A percentile compares a stretch with the other conserved stretches of the same genome.
These are phyloP conservation scores for Collariella sp. DNA, from an alignment of 495 filamentous ascomycete species.

Conservation along the genomic window DNA sequence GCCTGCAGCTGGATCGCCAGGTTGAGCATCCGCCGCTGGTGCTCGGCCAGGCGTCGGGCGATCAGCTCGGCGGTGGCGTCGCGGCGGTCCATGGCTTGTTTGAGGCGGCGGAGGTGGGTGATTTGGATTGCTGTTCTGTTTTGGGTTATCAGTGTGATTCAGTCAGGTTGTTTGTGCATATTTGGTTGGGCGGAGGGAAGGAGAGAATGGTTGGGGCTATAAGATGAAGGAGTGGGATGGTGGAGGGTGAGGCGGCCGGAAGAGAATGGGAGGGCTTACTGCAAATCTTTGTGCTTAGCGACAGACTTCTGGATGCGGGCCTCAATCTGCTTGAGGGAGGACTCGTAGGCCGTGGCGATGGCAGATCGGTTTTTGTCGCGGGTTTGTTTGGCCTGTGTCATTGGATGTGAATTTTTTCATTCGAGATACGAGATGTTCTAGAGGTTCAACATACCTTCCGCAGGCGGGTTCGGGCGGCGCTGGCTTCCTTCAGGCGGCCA, in stretches of 20 bases:
- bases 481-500: constrained; percentile 13
- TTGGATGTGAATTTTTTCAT: not conserved
- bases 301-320: constrained; percentile 15
- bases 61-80: constrained; percentile 16
- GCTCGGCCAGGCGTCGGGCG: constrained; percentile 14
- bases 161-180: not conserved
- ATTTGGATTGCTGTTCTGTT: not conserved
- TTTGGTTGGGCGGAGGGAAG: not conserved
- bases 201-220: not conserved
- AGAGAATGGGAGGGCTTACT: constrained; percentile 8
- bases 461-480: constrained; percentile 15
- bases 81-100: constrained; percentile 19
- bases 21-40: constrained; percentile 18
- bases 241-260: not conserved
- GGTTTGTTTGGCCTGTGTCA: constrained; percentile 13
- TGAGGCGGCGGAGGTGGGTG: constrained; percentile 3
- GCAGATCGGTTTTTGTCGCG: constrained; percentile 20
- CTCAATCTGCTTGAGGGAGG: constrained; percentile 9
- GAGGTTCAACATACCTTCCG: constrained; percentile 6
- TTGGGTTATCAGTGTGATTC: not conserved
- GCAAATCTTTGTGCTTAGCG: constrained; percentile 13
- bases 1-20: constrained; percentile 19
- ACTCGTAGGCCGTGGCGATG: constrained; percentile 9
- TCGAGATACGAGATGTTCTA: not conserved
- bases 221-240: not conserved